Conservation (phyloP, 169 alveolate genomes). For the Cryptosporidium sp. region DNA sequence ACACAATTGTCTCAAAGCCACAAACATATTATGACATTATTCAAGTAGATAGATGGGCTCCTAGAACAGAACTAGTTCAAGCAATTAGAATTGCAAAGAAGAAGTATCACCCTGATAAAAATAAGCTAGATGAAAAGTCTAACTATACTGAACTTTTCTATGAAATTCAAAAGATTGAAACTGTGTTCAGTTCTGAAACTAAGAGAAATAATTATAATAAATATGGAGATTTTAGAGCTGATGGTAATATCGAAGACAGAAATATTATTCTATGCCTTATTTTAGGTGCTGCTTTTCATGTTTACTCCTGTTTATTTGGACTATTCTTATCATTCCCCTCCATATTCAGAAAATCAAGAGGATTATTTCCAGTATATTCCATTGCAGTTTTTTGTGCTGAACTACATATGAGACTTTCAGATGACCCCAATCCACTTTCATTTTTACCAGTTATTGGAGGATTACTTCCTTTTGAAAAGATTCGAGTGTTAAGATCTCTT, state of each 20-base stretch:
- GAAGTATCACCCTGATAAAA: conserved; percentile 70
- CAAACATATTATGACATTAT: conserved; percentile 55
- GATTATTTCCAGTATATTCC: conserved; percentile 55
- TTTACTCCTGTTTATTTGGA: conserved; percentile 54
- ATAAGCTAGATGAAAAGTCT: conserved; percentile 40
- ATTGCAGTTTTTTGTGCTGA: conserved; percentile 75
- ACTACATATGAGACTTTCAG: conserved; percentile 59
- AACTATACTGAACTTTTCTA: conserved; percentile 33
- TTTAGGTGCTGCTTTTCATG: conserved; percentile 59
- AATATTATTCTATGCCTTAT: conserved; percentile 65
- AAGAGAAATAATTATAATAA: conserved; percentile 61
- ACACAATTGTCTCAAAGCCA: neutral
- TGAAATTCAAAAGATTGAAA: conserved; percentile 68
- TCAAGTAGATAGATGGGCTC: conserved; percentile 65
- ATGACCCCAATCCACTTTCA: conserved; percentile 61
- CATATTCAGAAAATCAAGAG: conserved; percentile 61
- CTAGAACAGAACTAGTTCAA: conserved; percentile 47
- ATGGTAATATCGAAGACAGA: conserved; percentile 54
- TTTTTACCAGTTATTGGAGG: conserved; percentile 48
- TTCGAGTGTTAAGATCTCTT: conserved; percentile 33
- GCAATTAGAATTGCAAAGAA: conserved; percentile 68
- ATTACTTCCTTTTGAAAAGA: conserved; percentile 61
- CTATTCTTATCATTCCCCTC: conserved; percentile 57
- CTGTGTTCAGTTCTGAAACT: conserved; percentile 54
- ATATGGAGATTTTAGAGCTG: conserved; percentile 68